Evolutionary conservation across 768 basidiomycete species (phyloP).

Genomic region (Tremella mesenterica): DNA sequence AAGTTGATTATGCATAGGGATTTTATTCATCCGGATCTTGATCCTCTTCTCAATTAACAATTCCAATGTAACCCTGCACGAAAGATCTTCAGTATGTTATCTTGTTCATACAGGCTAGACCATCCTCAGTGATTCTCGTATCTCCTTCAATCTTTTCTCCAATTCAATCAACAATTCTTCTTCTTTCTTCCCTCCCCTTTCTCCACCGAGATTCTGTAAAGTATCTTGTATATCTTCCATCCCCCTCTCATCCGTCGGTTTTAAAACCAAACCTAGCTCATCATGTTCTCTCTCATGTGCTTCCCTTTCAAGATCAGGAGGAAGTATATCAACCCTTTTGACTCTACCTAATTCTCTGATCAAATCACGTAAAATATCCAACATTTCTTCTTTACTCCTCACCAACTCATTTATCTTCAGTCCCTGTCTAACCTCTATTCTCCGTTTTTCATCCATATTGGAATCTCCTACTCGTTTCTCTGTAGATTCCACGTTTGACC

Average conservation of each 20-base stretch:
- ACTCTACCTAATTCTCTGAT: slow-evolving; percentile 54
- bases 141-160: slow-evolving; percentile 6
- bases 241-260: slow-evolving; percentile 20
- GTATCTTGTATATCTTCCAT: slow-evolving; percentile 54
- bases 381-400: not conserved
- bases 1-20: no score
- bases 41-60: no score
- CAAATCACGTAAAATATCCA: slow-evolving; percentile 52
- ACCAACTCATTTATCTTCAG: not conserved
- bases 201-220: slow-evolving; percentile 19
- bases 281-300: slow-evolving; percentile 54
- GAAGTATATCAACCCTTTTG: slow-evolving; percentile 63
- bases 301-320: slow-evolving; percentile 67
- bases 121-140: no score
- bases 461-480: no score
- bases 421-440: no score
- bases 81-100: no score
- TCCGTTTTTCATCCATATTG: no score
- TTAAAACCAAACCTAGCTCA: slow-evolving; percentile 22
- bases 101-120: no score
- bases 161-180: slow-evolving; percentile 14
- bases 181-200: slow-evolving; percentile 8
- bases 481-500: no score
- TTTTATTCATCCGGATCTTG: no score
- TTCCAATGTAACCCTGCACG: no score